phyloP scores from a whole-genome alignment of 257 asterid genomes.

The Gentiana straminea region DNA sequence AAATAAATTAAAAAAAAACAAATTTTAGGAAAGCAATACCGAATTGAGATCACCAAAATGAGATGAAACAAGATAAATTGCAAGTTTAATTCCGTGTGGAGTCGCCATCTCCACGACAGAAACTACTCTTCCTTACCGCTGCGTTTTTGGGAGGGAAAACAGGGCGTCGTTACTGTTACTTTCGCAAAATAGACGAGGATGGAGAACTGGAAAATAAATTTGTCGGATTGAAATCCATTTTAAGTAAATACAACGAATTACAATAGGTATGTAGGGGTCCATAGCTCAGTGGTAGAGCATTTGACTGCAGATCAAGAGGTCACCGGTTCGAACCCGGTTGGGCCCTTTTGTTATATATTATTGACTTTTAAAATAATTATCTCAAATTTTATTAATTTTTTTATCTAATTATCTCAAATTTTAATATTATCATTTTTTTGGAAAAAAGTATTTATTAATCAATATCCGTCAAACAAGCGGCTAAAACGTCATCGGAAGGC shows the following conservation, averaged over 20 bases:
- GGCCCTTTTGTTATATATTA: constrained; percentile 9
- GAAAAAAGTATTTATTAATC: no score
- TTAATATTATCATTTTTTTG: no score
- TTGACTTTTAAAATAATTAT: no score
- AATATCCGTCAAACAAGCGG: no score
- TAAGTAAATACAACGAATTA: no score
- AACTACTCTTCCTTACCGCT: neutral
- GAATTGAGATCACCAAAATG: constrained; percentile 61
- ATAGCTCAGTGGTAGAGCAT: constrained; percentile 30
- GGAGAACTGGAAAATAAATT: no score
- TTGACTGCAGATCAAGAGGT: constrained; percentile 23
- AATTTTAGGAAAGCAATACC: constrained; percentile 16
- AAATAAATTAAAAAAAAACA: neutral
- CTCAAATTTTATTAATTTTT: no score
- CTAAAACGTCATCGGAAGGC: no score
- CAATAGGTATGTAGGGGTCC: constrained; percentile 6
- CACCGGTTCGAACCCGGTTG: constrained; percentile 24
- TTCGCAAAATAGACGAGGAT: no score
- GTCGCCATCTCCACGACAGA: constrained; percentile 37
- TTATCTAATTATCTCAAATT: no score
- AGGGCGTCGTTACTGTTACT: neutral
- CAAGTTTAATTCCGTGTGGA: constrained; percentile 56
- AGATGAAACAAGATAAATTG: constrained; percentile 45
- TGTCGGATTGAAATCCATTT: no score
- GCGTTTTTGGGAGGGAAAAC: constrained; percentile 4